A percentile compares a stretch with the other conserved stretches of the same genome.
Conservation (phyloP, 805 yeast species). For the Kluyveromyces siamensis region DNA sequence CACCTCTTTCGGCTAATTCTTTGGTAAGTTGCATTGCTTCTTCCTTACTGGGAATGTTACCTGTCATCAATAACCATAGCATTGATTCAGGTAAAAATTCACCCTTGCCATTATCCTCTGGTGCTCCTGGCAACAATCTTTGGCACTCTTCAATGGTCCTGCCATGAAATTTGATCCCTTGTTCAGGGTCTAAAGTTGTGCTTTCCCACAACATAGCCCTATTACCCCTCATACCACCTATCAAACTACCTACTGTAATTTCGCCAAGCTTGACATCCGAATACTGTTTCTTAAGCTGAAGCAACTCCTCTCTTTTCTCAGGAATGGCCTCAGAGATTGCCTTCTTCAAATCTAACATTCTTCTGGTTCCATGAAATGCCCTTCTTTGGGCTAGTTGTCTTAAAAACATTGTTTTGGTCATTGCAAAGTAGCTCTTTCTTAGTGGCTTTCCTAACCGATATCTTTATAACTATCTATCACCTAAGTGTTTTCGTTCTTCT, state of each 20-base stretch:
- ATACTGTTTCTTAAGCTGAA: constrained; percentile 32
- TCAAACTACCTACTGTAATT: constrained; percentile 34
- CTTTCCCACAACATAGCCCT: constrained; percentile 74
- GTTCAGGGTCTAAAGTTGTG: constrained; percentile 63
- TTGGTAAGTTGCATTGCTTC: constrained; percentile 49
- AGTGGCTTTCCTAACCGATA: too few species aligned
- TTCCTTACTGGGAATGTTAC: constrained; percentile 54
- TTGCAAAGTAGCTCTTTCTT: too few species aligned
- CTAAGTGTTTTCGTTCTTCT: not conserved
- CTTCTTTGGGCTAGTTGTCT: constrained; percentile 3
- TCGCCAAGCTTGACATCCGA: constrained; percentile 35
- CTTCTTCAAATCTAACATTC: constrained; percentile 14
- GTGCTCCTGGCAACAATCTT: constrained; percentile 41
- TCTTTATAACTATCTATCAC: not conserved
- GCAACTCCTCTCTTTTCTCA: constrained; percentile 32
- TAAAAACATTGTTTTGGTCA: not conserved
- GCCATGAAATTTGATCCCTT: constrained; percentile 75
- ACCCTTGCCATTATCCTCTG: constrained; percentile 35
- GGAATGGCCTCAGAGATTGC: constrained; percentile 32
- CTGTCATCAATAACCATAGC: constrained; percentile 72
- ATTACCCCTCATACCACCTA: constrained; percentile 79
- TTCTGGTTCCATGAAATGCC: constrained; percentile 4
- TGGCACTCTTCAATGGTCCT: constrained; percentile 68
- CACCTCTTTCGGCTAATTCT: constrained; percentile 55
- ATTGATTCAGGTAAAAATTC: constrained; percentile 70